A percentile compares a stretch with the other conserved stretches of the same genome.
Evolutionary conservation across 306 rosid species (phyloP).

Genomic region (Acmispon strigosus): DNA sequence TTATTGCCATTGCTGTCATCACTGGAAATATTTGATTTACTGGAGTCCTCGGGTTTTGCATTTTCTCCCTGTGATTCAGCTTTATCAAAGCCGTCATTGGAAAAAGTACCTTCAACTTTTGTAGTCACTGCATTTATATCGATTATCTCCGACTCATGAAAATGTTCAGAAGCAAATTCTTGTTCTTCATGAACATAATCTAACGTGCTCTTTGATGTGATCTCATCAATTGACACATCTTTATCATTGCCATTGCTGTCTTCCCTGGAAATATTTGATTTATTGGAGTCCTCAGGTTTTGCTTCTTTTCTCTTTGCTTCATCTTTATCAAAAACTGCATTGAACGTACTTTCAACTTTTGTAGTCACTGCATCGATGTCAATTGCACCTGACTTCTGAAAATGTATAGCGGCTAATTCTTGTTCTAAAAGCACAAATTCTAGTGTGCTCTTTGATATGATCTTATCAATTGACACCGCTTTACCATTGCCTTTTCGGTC

Average conservation of each 20-base stretch:
- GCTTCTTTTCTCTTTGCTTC: conserved; percentile 26
- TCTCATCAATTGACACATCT: conserved; percentile 19
- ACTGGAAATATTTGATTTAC: conserved; percentile 14
- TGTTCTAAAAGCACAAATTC: conserved; percentile 29
- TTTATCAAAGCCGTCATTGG: conserved; percentile 18
- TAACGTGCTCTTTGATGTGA: conserved; percentile 33
- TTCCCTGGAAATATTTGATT: conserved; percentile 3
- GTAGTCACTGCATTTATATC: conserved; percentile 29
- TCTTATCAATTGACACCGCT: conserved; percentile 5
- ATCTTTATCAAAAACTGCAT: conserved; percentile 16
- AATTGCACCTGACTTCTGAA: conserved; percentile 24
- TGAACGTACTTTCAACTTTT: conserved; percentile 21
- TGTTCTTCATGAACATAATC: conserved; percentile 36
- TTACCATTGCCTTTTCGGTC: conserved; percentile 5
- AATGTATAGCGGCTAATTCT: conserved; percentile 21
- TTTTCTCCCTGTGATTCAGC: conserved; percentile 22
- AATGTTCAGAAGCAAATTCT: conserved; percentile 25
- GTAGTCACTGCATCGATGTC: conserved; percentile 24
- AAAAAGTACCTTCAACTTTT: conserved; percentile 29
- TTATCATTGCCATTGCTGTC: background rate
- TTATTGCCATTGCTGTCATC: background rate
- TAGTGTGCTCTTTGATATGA: conserved; percentile 30
- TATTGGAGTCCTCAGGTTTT: conserved; percentile 23
- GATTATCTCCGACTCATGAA: conserved; percentile 29
- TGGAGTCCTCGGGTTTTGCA: conserved; percentile 27